phyloP scores from a whole-genome alignment of 257 asterid genomes.

The Echites panduratus region DNA sequence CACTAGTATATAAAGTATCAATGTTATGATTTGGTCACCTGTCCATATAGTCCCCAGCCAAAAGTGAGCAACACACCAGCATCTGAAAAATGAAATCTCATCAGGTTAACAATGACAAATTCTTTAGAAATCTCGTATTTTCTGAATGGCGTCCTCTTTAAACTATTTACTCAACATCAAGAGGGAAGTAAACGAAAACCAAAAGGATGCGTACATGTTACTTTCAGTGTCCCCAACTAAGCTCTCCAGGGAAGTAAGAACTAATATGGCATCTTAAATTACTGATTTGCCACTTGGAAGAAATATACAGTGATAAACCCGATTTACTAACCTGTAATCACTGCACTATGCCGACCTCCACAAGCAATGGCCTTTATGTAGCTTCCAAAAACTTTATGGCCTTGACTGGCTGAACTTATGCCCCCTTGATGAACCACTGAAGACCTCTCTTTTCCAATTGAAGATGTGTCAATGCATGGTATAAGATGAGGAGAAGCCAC shows the following conservation, averaged over 20 bases:
- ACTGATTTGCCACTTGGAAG: neutral
- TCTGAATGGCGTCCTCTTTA: neutral
- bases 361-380: conserved; percentile 60
- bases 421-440: conserved; percentile 26
- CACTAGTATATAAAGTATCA: neutral
- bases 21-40: conserved; percentile 27
- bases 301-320: neutral
- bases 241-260: neutral
- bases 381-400: conserved; percentile 35
- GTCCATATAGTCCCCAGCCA: conserved; percentile 82
- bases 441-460: conserved; percentile 37
- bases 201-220: neutral
- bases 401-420: conserved; percentile 23
- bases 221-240: neutral
- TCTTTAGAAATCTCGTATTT: neutral
- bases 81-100: conserved; percentile 29
- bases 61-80: conserved; percentile 64
- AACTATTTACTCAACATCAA: neutral
- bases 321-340: conserved; percentile 51
- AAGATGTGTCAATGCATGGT: conserved; percentile 49
- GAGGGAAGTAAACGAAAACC: neutral
- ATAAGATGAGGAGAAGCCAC: conserved; percentile 86
- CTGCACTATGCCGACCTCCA: conserved; percentile 79
- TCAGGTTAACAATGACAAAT: conserved; percentile 8
- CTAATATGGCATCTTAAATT: too few species aligned